phyloP scores from a whole-genome alignment of 2,329 filamentous ascomycete genomes.

The Aspergillus sergii region DNA sequence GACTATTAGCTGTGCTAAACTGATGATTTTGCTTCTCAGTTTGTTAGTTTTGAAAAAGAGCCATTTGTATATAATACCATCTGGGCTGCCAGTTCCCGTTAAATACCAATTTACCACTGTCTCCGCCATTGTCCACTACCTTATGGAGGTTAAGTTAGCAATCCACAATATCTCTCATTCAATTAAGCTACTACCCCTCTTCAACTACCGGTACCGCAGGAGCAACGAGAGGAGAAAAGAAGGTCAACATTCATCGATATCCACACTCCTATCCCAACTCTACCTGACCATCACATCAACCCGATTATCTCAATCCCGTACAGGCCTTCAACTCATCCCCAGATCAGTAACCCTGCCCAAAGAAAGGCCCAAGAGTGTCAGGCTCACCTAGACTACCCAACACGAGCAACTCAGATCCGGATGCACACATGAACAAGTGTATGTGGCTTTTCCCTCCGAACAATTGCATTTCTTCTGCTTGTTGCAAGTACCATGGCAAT shows the following conservation, averaged over 20 bases:
- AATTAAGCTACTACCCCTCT: not conserved
- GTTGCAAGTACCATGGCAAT: not conserved
- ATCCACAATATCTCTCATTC: not conserved
- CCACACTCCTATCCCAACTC: not conserved
- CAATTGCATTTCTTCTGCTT: not conserved
- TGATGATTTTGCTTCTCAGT: not conserved
- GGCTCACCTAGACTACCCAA: not conserved
- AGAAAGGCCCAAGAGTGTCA: not conserved
- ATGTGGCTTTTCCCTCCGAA: not conserved
- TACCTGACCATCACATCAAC: not conserved
- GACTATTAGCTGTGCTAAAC: slow-evolving; percentile 8
- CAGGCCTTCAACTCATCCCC: not conserved
- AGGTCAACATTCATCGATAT: not conserved
- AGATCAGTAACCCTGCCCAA: not conserved
- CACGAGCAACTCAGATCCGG: not conserved
- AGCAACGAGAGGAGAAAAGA: not conserved
- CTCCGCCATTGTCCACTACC: not conserved
- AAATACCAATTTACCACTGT: not conserved
- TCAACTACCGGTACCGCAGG: not conserved
- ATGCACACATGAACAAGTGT: not conserved
- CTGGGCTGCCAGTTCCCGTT: not conserved
- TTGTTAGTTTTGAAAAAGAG: not conserved
- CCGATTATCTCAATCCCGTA: not conserved
- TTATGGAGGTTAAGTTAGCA: not conserved
- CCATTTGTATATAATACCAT: not conserved